A percentile compares a stretch with the other conserved stretches of the same genome.
These are phyloP conservation scores for Berkeleyomyces rouxiae DNA, from an alignment of 2,329 filamentous ascomycete species.

Conservation along the genomic window DNA sequence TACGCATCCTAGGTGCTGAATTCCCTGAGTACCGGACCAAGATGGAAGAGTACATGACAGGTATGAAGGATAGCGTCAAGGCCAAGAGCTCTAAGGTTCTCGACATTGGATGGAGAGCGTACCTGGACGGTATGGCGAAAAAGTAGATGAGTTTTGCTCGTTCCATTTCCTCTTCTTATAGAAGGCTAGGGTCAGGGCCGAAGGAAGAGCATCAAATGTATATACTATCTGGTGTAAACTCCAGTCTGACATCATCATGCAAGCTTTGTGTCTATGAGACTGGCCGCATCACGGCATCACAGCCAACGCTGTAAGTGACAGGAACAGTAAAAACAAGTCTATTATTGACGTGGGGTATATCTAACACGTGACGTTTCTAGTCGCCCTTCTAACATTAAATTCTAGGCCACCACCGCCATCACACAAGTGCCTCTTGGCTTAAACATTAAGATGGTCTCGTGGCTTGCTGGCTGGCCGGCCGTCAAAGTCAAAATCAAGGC, in stretches of 20 bases:
- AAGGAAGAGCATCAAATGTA: background rate
- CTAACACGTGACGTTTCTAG: background rate
- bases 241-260: background rate
- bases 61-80: slow-evolving; percentile 47
- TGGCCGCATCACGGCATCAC: too few species aligned
- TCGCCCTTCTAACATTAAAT: background rate
- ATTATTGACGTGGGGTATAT: slow-evolving; percentile 1
- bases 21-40: slow-evolving; percentile 38
- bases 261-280: background rate
- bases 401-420: background rate
- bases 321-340: background rate
- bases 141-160: slow-evolving; percentile 15
- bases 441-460: slow-evolving; percentile 1
- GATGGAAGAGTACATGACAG: slow-evolving; percentile 43
- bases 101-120: slow-evolving; percentile 38
- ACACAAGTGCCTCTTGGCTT: background rate
- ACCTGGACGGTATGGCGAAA: slow-evolving; percentile 26
- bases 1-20: slow-evolving; percentile 45
- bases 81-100: slow-evolving; percentile 42
- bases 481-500: slow-evolving; percentile 2
- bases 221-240: background rate
- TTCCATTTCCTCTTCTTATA: background rate
- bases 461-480: slow-evolving; percentile 1
- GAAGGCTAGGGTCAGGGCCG: too few species aligned
- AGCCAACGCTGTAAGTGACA: background rate